A percentile compares a stretch with the other conserved stretches of the same genome.
phyloP scores from a whole-genome alignment of 306 rosid genomes.

The Begonia peltatifolia region DNA sequence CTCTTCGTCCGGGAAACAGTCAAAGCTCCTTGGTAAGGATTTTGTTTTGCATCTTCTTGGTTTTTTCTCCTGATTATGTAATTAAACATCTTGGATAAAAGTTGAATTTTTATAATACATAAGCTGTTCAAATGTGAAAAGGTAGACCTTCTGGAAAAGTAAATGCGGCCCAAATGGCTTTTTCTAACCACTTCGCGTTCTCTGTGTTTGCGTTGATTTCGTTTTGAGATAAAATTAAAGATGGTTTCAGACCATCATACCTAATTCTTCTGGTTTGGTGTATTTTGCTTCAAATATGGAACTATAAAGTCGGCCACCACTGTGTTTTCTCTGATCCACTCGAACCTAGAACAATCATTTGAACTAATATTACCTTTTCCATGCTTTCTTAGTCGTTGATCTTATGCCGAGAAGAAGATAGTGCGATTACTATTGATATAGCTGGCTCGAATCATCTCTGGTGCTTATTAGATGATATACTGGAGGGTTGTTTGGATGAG shows the following conservation, averaged over 20 bases:
- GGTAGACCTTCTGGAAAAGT: not conserved
- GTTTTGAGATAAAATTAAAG: too few relatives aligned
- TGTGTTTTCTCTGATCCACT: not conserved
- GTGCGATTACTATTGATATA: constrained; percentile 7
- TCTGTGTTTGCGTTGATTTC: not conserved
- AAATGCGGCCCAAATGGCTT: not conserved
- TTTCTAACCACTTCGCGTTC: not conserved
- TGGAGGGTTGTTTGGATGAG: constrained; percentile 38
- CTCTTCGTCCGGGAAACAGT: too few relatives aligned
- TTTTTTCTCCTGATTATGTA: not conserved
- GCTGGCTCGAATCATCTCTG: too few relatives aligned
- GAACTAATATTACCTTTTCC: not conserved
- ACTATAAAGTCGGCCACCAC: constrained; percentile 1
- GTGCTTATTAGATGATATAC: constrained; percentile 64
- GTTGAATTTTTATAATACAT: not conserved
- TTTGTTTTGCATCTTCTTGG: too few relatives aligned
- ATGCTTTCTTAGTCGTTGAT: not conserved
- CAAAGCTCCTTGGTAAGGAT: too few relatives aligned
- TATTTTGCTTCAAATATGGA: not conserved
- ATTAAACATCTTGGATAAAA: not conserved
- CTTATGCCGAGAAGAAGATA: constrained; percentile 13
- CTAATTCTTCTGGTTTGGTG: not conserved
- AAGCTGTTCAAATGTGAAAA: not conserved
- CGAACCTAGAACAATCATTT: not conserved
- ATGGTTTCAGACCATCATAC: not conserved